Conservation (phyloP, 2,329 filamentous ascomycete species). For the Lecanicillium sp. region DNA sequence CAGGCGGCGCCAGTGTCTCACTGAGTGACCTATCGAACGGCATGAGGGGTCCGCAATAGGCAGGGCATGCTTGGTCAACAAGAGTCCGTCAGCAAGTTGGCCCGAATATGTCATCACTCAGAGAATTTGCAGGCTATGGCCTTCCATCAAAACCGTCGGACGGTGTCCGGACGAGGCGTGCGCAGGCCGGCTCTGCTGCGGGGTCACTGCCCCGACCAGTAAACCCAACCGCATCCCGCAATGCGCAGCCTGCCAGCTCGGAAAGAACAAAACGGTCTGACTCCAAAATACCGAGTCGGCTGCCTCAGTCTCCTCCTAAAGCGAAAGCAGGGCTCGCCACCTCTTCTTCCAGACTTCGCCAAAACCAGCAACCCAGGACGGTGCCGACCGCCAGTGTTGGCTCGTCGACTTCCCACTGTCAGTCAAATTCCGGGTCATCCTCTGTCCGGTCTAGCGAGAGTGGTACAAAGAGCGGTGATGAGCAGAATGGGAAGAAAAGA, state of each 20-base stretch:
- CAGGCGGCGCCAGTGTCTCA: no score
- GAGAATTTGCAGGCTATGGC: constrained; percentile 8
- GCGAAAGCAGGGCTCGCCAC: not conserved
- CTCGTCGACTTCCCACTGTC: constrained; percentile 23
- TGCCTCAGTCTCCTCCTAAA: not conserved
- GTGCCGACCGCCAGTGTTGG: constrained; percentile 28
- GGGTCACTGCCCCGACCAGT: constrained; percentile 1
- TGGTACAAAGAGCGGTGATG: constrained; percentile 22
- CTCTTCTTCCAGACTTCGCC: constrained; percentile 4
- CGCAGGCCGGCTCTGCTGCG: not conserved
- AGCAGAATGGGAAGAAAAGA: constrained; percentile 41
- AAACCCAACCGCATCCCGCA: not conserved
- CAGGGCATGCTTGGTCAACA: constrained; percentile 2
- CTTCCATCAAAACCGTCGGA: constrained; percentile 7
- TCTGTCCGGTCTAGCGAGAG: constrained; percentile 25
- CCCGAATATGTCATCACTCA: constrained; percentile 7
- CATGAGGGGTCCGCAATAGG: constrained; percentile 5
- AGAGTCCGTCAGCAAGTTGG: no score
- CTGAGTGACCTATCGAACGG: no score
- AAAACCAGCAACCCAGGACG: constrained; percentile 34
- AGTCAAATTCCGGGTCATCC: constrained; percentile 23
- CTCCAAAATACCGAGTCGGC: constrained; percentile 5
- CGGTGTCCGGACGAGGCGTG: constrained; percentile 3
- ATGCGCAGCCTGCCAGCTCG: not conserved
- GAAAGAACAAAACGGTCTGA: constrained; percentile 1